A percentile compares a stretch with the other conserved stretches of the same genome.
Conservation (phyloP, 306 rosid genomes). For the Medicago truncatula region DNA sequence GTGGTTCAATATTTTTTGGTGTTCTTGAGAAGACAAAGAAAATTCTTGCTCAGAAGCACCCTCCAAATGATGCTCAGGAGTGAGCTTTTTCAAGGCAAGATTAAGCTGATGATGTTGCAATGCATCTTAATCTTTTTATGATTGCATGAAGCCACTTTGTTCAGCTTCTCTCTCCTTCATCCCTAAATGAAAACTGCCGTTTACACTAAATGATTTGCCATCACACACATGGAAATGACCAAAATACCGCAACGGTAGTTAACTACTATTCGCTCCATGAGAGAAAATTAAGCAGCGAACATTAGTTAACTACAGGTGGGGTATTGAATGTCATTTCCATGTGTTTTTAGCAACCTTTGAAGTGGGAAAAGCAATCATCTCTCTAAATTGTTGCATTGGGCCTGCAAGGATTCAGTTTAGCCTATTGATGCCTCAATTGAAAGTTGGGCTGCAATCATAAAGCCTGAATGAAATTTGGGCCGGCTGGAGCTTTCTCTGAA, state of each 20-base stretch:
- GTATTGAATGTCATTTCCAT: too few relatives aligned
- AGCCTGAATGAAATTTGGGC: neutral
- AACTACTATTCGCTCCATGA: too few relatives aligned
- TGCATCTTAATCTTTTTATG: slow-evolving; percentile 3
- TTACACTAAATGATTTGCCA: too few relatives aligned
- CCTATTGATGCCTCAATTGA: slow-evolving; percentile 8
- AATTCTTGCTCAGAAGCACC: slow-evolving; percentile 56
- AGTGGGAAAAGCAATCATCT: too few relatives aligned
- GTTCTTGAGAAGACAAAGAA: slow-evolving; percentile 79
- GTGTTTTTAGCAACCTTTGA: too few relatives aligned
- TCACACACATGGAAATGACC: too few relatives aligned
- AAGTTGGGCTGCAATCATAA: slow-evolving; percentile 20
- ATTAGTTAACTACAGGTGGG: too few relatives aligned
- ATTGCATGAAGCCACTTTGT: slow-evolving; percentile 25
- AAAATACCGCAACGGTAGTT: too few relatives aligned
- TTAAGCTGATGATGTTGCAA: slow-evolving; percentile 21
- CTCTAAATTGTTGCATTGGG: slow-evolving; percentile 2
- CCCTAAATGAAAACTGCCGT: too few relatives aligned
- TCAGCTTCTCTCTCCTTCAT: slow-evolving; percentile 28
- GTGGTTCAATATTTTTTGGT: slow-evolving; percentile 83
- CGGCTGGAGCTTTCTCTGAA: neutral
- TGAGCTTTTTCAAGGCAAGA: slow-evolving; percentile 24
- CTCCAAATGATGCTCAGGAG: slow-evolving; percentile 36
- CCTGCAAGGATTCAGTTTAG: neutral
- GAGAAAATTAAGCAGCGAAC: too few relatives aligned